Percentiles rank a stretch among this genome's conserved stretches.
Evolutionary conservation across 768 basidiomycete species (phyloP).

Genomic region (Mycena maculata): DNA sequence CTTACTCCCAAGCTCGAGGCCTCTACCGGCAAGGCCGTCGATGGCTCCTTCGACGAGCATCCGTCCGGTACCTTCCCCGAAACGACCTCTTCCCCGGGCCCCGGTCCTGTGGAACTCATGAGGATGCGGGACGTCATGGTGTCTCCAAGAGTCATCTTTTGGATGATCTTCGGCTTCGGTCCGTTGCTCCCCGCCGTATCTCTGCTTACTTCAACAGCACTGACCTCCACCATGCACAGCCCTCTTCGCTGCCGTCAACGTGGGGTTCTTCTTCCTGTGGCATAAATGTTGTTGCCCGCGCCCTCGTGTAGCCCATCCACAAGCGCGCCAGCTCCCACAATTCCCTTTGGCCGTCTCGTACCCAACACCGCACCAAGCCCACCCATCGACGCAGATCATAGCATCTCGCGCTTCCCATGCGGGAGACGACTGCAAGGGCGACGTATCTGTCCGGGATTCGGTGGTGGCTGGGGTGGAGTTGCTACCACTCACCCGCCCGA

Average conservation of each 20-base stretch:
- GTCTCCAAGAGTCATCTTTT: not conserved
- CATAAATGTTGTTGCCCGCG: not conserved
- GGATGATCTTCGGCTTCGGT: not conserved
- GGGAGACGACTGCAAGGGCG: too few relatives aligned
- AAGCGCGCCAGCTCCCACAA: too few relatives aligned
- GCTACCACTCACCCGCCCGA: not conserved
- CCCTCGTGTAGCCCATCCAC: not conserved
- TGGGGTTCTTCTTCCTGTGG: conserved; percentile 6
- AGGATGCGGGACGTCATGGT: not conserved
- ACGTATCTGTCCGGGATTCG: not conserved
- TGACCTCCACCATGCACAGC: not conserved
- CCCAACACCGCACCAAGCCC: too few relatives aligned
- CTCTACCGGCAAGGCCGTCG: too few relatives aligned
- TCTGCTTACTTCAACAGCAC: not conserved
- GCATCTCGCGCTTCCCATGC: not conserved
- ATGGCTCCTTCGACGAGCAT: too few relatives aligned
- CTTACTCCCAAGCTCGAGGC: too few relatives aligned
- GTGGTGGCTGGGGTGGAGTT: not conserved
- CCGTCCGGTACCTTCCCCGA: not conserved
- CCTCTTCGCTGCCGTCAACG: not conserved
- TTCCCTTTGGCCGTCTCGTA: too few relatives aligned
- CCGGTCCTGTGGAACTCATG: not conserved
- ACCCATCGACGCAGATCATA: too few relatives aligned
- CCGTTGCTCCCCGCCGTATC: not conserved
- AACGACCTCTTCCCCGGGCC: not conserved